Conservation (phyloP, 176 grass and related monocot genomes). For the Dactylis glomerata region DNA sequence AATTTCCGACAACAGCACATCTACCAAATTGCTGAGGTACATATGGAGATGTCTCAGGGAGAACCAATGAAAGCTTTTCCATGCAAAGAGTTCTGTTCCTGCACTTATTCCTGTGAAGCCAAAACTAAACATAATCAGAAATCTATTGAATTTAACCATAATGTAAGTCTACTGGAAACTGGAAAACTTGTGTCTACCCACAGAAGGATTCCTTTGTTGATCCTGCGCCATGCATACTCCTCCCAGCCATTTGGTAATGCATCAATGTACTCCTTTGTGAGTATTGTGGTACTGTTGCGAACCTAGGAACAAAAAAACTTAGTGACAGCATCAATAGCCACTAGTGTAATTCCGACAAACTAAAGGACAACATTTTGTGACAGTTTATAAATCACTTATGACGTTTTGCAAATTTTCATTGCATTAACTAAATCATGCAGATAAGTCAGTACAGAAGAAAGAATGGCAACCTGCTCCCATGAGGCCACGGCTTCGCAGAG, state of each 20-base stretch:
- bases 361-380: not conserved
- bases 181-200: conserved; percentile 46
- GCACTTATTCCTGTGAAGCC: conserved; percentile 63
- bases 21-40: conserved; percentile 70
- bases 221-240: conserved; percentile 92
- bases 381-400: not conserved
- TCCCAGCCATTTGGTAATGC: conserved; percentile 92
- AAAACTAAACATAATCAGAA: conserved; percentile 29
- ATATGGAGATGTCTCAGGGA: conserved; percentile 75
- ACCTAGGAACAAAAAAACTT: conserved; percentile 46
- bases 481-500: conserved; percentile 85
- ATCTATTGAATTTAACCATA: conserved; percentile 20
- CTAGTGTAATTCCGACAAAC: not conserved
- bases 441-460: conserved; percentile 20
- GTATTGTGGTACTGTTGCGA: conserved; percentile 90
- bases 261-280: conserved; percentile 96
- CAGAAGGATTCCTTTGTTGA: conserved; percentile 94
- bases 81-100: conserved; percentile 73
- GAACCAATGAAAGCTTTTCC: conserved; percentile 88
- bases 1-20: conserved; percentile 94
- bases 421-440: not conserved
- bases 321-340: not conserved
- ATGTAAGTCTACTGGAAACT: not conserved
- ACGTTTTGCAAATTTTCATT: not conserved
- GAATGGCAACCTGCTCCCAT: conserved; percentile 75